Base-by-base conservation (phyloP, 805 yeast species). In the Metschnikowia lochheadii region DNA sequence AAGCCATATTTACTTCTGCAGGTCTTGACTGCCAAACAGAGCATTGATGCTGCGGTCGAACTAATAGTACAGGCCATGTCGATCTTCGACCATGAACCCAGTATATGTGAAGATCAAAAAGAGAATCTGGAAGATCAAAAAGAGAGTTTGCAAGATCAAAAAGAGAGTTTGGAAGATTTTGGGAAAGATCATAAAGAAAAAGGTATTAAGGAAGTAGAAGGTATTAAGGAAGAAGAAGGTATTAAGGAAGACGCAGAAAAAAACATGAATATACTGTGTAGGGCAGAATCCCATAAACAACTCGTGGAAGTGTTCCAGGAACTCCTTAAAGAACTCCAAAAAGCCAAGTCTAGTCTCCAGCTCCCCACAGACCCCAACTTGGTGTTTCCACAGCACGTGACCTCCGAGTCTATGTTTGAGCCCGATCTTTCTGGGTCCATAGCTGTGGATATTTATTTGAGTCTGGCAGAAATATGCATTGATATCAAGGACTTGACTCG, bases 401-500 rank as follows among this genome's bases (percentile, higher is more conserved):
- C 78, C 3, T 57, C 66, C 1, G 58, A 73, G 2, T 43, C 50
- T 2, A 41, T 53, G 18, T 78, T 78, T 49, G 76, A 75, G 50
- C 85, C 85, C 6, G 67, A 63, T 21, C 58, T 82, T 43, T 79
- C 82, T 13, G 61, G 68, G 2, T 64, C 68, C 10, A 67, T 83
- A 5, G 68, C 84, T 2, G 61, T 85, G 39, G 92, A 86, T 58
- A 57, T 84, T 26, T 79, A 78, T 48, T 66, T 85, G 20, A 73
- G 77, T 54, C 84, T 82, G 62, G 82, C 84, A 18, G 90, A 86
- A 58, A 62, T 85, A 3, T 73, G 84, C 21, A 64, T 84, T 6
- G 90, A 85, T 48, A 65, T 84, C 50, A 79, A 81, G 59, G 75
- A 76, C 46, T 60, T 85, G 35, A 70, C 67, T 33, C 66, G 66